These are phyloP conservation scores for Epichloe amarillans DNA, from an alignment of 2,329 filamentous ascomycete genomes.

Conservation along the genomic window DNA sequence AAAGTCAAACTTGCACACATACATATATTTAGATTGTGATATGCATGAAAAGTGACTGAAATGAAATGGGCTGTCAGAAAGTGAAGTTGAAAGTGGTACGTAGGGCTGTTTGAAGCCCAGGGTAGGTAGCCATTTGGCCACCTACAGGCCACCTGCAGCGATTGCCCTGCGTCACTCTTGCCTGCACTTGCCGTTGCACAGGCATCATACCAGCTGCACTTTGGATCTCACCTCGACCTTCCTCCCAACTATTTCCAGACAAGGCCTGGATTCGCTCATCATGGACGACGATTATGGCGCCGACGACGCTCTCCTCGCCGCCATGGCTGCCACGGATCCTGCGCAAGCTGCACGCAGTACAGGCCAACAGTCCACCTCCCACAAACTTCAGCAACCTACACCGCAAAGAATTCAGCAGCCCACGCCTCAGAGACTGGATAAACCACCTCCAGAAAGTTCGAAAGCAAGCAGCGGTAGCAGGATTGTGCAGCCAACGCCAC, in stretches of 20 bases:
- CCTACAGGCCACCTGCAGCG: not conserved
- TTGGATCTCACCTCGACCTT: not conserved
- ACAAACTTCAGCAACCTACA: constrained; percentile 26
- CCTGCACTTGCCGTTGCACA: not conserved
- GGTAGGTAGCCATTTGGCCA: not conserved
- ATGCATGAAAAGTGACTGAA: too few species aligned
- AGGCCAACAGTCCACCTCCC: constrained; percentile 27
- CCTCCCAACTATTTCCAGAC: too few species aligned
- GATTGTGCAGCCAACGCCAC: constrained; percentile 77
- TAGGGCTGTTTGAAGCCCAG: not conserved
- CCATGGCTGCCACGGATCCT: constrained; percentile 37
- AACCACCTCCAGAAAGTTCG: constrained; percentile 28
- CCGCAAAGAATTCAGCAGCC: constrained; percentile 33
- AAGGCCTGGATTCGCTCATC: not conserved
- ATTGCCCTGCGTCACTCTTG: not conserved
- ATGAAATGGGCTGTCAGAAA: too few species aligned
- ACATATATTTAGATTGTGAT: too few species aligned
- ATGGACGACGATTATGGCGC: constrained; percentile 45
- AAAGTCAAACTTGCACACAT: too few species aligned
- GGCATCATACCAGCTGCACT: not conserved
- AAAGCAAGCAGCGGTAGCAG: constrained; percentile 26
- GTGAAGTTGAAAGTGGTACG: not conserved
- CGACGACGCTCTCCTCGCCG: constrained; percentile 42
- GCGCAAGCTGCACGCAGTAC: constrained; percentile 12
- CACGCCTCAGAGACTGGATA: constrained; percentile 43